Percentiles rank a stretch among this genome's conserved stretches.
Evolutionary conservation across 225 moss, liverwort and hornwort species (phyloP).

Genomic region (Marchantia polymorpha): DNA sequence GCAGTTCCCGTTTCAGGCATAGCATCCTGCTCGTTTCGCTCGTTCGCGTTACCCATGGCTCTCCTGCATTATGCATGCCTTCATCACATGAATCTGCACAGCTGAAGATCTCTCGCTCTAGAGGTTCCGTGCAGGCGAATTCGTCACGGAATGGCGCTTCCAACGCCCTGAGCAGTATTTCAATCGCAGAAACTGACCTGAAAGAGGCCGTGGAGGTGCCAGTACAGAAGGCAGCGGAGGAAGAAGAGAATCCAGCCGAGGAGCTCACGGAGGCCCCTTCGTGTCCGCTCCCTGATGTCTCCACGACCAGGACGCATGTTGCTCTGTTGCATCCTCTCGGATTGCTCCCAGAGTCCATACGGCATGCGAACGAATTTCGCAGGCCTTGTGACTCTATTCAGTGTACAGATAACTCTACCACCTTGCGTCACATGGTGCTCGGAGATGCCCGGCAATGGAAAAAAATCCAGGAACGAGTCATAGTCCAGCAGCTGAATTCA

Average conservation of each 20-base stretch:
- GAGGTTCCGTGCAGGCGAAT: slow-evolving; percentile 6
- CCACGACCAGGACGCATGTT: slow-evolving; percentile 35
- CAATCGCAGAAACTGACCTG: not conserved
- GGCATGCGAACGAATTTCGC: too few relatives aligned
- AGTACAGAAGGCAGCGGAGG: too few relatives aligned
- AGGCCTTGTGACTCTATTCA: too few relatives aligned
- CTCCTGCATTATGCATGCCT: not conserved
- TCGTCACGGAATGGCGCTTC: slow-evolving; percentile 3
- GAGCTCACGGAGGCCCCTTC: slow-evolving; percentile 44
- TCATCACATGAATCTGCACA: not conserved
- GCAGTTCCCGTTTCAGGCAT: not conserved
- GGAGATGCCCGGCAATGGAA: too few relatives aligned
- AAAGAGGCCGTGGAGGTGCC: not conserved
- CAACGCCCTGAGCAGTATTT: slow-evolving; percentile 9
- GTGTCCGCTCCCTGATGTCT: slow-evolving; percentile 62
- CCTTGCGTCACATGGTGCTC: too few relatives aligned
- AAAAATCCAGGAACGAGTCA: too few relatives aligned
- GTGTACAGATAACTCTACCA: too few relatives aligned
- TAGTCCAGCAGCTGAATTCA: too few relatives aligned
- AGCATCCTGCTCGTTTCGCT: not conserved
- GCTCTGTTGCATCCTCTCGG: slow-evolving; percentile 52
- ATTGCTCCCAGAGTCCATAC: slow-evolving; percentile 16
- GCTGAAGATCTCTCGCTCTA: too few relatives aligned
- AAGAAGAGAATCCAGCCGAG: not conserved
- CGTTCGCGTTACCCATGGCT: not conserved